phyloP scores from a whole-genome alignment of 2,329 filamentous ascomycete species.

The Colletotrichum scovillei region DNA sequence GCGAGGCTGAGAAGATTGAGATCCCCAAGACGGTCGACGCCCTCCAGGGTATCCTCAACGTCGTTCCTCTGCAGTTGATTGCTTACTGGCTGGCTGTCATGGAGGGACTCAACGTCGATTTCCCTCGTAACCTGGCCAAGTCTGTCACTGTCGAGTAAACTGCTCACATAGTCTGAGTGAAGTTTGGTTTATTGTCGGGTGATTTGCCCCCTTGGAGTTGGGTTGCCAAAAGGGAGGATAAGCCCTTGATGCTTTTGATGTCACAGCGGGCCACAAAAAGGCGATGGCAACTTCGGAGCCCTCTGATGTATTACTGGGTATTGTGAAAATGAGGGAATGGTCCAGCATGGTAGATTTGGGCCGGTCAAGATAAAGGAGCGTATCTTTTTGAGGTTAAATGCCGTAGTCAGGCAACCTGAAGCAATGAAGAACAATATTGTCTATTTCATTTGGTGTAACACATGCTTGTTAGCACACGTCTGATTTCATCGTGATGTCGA shows the following conservation, averaged over 20 bases:
- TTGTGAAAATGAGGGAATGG: conserved; percentile 30
- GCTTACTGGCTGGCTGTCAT: conserved; percentile 98
- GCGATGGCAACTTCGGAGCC: conserved; percentile 9
- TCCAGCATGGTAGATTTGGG: conserved; percentile 21
- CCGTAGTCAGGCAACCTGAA: conserved; percentile 27
- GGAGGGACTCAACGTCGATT: conserved; percentile 97
- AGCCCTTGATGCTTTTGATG: conserved; percentile 27
- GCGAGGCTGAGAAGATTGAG: conserved; percentile 96
- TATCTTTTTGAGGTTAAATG: conserved; percentile 29
- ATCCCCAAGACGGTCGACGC: conserved; percentile 95
- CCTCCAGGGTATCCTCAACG: conserved; percentile 96
- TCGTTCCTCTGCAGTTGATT: conserved; percentile 97
- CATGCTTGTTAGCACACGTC: neutral
- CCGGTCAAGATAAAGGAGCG: conserved; percentile 34
- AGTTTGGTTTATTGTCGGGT: conserved; percentile 20
- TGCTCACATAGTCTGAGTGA: neutral
- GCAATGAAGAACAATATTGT: conserved; percentile 33
- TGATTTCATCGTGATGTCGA: neutral
- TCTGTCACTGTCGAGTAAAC: conserved; percentile 97
- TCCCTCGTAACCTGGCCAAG: conserved; percentile 98
- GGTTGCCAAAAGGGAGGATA: conserved; percentile 33
- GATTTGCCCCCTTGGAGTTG: conserved; percentile 29
- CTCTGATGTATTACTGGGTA: conserved; percentile 31
- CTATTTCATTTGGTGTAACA: conserved; percentile 32
- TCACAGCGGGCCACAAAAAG: conserved; percentile 10